Evolutionary conservation across 1,284 basidiomycete genomes (phyloP), one percentile per base, ranked within the genome.

Genomic region (Microbotryum violaceum): DNA sequence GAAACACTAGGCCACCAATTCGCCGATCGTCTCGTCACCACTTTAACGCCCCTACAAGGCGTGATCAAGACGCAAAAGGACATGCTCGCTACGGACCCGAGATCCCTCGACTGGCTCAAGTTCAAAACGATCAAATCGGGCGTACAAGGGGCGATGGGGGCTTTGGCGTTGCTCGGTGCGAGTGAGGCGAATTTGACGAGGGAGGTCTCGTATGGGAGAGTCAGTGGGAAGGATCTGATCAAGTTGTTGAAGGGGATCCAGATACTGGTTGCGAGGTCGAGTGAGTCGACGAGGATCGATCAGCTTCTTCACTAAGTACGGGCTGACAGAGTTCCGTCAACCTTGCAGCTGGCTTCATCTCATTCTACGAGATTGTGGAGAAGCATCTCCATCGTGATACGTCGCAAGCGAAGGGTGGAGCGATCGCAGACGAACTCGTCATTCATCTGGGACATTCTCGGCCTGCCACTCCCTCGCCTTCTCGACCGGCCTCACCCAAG

Each of bases 1-100:
- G 69, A 70, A 20, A 69, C 65, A 0, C 63, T 70, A 44, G 67
- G 63, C 6, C 67, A 69, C 47, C 67, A 68, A 29, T 69, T 69
- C 54, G 27, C 63, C 33, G 64, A 67, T 47, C 67, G 63, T n/a
- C 59, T 69, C 10, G 63, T 69, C 55, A 62, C 61, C 3, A 59
- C 62, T 5, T 55, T 70, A 3, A 25, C 47, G 0, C 69, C 69
- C 3, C 50, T 70, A 0, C 60, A 61, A 16, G 14, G 21, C 0
- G 60, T 65, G 20, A 63, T 66, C 20, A 27, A 54, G 8, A 46
- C 57, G 1, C 65, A 70, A 37, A 18, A 42, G 10, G 31, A 45
- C 14, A 64, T 70, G 62, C 64, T 70, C 25, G 33, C 42, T 4
- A 53, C 69, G 6, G 60, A 65, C 45, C 69, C 69, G 33, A 46